Percentiles rank a stretch among this genome's conserved stretches.
phyloP scores from a whole-genome alignment of 495 filamentous ascomycete species.

The Corynascus novoguineensis region DNA sequence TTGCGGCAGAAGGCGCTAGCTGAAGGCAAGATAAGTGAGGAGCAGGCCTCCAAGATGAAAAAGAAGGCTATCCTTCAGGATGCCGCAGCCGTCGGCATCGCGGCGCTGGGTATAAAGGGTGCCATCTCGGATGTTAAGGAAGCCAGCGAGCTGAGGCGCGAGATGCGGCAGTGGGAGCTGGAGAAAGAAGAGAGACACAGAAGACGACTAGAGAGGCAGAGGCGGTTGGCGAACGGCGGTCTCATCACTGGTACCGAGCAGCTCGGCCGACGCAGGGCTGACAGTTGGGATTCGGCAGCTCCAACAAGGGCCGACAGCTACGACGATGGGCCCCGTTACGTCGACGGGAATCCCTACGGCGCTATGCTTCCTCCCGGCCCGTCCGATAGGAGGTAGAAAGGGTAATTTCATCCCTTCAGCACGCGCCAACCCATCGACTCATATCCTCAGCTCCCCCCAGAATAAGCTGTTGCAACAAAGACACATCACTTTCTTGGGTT shows the following conservation, averaged over 20 bases:
- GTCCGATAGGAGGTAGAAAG: constrained; percentile 33
- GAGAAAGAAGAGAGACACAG: constrained; percentile 38
- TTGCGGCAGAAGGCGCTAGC: constrained; percentile 61
- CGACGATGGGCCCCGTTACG: constrained; percentile 42
- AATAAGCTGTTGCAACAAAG: constrained; percentile 15
- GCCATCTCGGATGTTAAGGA: constrained; percentile 62
- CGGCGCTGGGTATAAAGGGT: constrained; percentile 79
- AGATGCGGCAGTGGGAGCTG: constrained; percentile 39
- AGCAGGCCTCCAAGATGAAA: constrained; percentile 69
- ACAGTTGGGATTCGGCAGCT: constrained; percentile 36
- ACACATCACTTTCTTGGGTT: not conserved
- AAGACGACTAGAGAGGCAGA: constrained; percentile 36
- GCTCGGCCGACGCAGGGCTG: constrained; percentile 36
- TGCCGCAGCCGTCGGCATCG: constrained; percentile 73
- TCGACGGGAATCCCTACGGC: constrained; percentile 50
- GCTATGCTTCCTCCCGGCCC: constrained; percentile 39
- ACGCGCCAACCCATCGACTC: not conserved
- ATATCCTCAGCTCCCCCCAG: not conserved
- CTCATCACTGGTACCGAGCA: constrained; percentile 17
- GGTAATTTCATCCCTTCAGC: not conserved
- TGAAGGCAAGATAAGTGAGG: constrained; percentile 66
- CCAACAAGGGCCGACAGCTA: constrained; percentile 31
- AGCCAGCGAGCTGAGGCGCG: constrained; percentile 37
- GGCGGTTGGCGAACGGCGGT: constrained; percentile 10
- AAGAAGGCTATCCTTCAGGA: constrained; percentile 70